Conservation (phyloP, 352 stramenopile species). For the Phytophthora lateralis region DNA sequence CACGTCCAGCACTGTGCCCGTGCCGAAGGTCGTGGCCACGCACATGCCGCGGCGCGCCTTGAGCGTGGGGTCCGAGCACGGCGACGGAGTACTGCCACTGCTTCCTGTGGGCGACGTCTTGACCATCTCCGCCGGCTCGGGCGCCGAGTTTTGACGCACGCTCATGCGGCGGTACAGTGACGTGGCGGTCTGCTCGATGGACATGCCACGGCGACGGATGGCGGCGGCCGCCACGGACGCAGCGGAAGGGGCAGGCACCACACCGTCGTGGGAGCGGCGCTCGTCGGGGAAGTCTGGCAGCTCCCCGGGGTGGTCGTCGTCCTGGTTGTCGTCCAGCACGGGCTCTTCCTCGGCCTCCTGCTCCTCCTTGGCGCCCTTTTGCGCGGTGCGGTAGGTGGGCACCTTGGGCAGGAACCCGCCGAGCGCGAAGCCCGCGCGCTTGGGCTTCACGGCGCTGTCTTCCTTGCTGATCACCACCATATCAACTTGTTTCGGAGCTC, state of each 20-base stretch:
- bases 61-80: constrained; percentile 38
- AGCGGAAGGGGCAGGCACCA: constrained; percentile 34
- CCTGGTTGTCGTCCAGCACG: constrained; percentile 38
- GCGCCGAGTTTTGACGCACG: constrained; percentile 48
- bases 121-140: constrained; percentile 22
- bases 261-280: constrained; percentile 53
- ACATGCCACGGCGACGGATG: constrained; percentile 52
- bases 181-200: constrained; percentile 58
- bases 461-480: constrained; percentile 56
- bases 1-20: constrained; percentile 73
- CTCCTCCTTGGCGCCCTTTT: constrained; percentile 46
- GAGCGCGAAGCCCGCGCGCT: constrained; percentile 48
- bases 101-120: constrained; percentile 41
- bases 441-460: constrained; percentile 48
- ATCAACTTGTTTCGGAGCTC: constrained; percentile 4
- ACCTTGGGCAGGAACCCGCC: constrained; percentile 73
- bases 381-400: constrained; percentile 41
- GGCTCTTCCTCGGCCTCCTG: constrained; percentile 35
- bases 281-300: constrained; percentile 51
- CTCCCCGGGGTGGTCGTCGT: constrained; percentile 47
- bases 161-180: constrained; percentile 62
- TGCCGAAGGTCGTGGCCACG: constrained; percentile 80
- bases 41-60: constrained; percentile 68
- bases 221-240: constrained; percentile 32
- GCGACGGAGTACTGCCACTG: constrained; percentile 25